These are phyloP conservation scores for Clonostachys chloroleuca DNA, from an alignment of 2,329 filamentous ascomycete species.

Conservation along the genomic window DNA sequence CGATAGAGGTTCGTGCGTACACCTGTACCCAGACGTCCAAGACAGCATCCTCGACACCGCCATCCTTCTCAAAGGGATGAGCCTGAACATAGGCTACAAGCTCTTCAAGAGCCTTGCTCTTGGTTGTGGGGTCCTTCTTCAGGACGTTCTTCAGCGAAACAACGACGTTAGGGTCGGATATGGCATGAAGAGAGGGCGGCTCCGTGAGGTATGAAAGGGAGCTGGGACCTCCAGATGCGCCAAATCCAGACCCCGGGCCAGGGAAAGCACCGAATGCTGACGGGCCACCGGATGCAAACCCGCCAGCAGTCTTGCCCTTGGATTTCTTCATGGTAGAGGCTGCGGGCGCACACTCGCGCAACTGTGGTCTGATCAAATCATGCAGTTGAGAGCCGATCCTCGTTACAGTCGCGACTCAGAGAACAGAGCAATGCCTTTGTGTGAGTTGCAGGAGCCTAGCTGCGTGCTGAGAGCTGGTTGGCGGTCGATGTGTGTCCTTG, in stretches of 20 bases:
- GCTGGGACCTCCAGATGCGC: constrained; percentile 19
- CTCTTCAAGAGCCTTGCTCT: constrained; percentile 86
- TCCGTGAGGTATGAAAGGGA: constrained; percentile 82
- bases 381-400: no score
- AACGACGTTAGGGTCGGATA: constrained; percentile 77
- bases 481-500: no score
- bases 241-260: constrained; percentile 5
- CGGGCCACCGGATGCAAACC: not conserved
- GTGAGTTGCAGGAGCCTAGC: no score
- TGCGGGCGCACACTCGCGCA: no score
- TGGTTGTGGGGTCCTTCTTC: constrained; percentile 92
- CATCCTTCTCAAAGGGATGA: constrained; percentile 46
- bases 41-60: constrained; percentile 73
- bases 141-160: constrained; percentile 89
- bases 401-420: no score
- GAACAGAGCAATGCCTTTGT: no score
- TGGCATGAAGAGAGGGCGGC: constrained; percentile 71
- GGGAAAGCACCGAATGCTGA: not conserved
- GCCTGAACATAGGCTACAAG: constrained; percentile 60
- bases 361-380: no score
- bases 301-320: constrained; percentile 1
- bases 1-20: constrained; percentile 87
- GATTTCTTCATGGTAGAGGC: constrained; percentile 1
- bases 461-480: no score
- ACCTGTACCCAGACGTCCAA: constrained; percentile 86